Evolutionary conservation across 2,329 filamentous ascomycete genomes (phyloP), one percentile per base, ranked within the genome.

Genomic region (Arthrobotrys entomopaga): DNA sequence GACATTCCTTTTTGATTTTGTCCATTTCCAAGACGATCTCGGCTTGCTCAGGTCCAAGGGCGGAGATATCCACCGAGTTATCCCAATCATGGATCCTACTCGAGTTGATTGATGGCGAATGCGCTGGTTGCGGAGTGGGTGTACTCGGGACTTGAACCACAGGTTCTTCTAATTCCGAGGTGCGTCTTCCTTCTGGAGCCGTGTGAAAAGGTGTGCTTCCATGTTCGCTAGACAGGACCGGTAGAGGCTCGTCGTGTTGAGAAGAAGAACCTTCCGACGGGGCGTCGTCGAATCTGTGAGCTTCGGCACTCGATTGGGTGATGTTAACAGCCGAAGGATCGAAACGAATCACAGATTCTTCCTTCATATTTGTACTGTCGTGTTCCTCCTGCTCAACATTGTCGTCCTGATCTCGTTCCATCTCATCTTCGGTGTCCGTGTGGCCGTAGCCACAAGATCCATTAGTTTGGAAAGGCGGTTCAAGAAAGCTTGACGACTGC

Each of bases 401-500:
- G 22, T 42, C 48, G 16, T 48, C 58, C 20, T 19, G 16, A 15
- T 73, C 56, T 38, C 5, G 49, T 13, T 65, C 61, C 10, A 52
- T 42, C 16, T 66, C 69, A 16, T 63, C 40, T 5, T 61, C 61
- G 13, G 63, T 50, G 29, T 73, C 69, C 13, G 54, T 56, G 22
- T 73, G 61, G 6, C 57, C 61, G 38, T 73, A 61, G 15, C 69
- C 69, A 16, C 64, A 65, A 7, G 69, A 73, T 29, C 61, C 69
- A 56, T 73, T 73, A 1, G 57, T 66, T 58, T 66, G 69, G 38
- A 73, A 73, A 11, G 49, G 61, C 26, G 69, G 61, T 11, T 73
- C 69, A n/a, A 63, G 19, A 49, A 73, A 73, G 20, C 69, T 73
- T 1, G 69, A 73, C 15, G 69, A 73, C n/a, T 65, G 60, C n/a